Evolutionary conservation across 768 basidiomycete species (phyloP).

Genomic region (Termitomyces titanicus): DNA sequence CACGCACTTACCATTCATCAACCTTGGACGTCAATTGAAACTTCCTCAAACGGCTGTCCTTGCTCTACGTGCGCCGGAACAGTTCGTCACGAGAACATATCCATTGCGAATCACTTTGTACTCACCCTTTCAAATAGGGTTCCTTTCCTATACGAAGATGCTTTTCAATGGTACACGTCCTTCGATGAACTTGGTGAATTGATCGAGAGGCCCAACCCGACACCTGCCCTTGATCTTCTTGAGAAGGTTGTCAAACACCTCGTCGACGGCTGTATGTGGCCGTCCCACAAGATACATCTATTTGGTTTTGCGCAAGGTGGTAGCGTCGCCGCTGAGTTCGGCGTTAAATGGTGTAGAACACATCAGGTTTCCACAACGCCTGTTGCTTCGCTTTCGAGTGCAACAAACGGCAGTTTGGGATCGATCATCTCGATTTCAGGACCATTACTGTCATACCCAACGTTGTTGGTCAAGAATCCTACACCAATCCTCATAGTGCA

Average conservation of each 20-base stretch:
- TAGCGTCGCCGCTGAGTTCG: constrained; percentile 67
- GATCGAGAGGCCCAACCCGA: constrained; percentile 69
- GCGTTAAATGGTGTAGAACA: constrained; percentile 52
- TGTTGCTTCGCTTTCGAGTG: constrained; percentile 9
- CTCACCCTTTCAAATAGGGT: constrained; percentile 41
- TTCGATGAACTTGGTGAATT: constrained; percentile 79
- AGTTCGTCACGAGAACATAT: constrained; percentile 41
- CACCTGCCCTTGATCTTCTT: constrained; percentile 57
- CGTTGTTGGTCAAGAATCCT: constrained; percentile 42
- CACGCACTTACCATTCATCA: constrained; percentile 71
- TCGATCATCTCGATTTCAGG: constrained; percentile 70
- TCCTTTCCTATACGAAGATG: constrained; percentile 73
- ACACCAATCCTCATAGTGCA: constrained; percentile 65
- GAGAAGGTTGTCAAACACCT: constrained; percentile 53
- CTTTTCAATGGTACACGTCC: constrained; percentile 84
- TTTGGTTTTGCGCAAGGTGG: constrained; percentile 92
- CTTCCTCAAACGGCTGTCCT: constrained; percentile 90
- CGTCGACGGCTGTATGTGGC: constrained; percentile 60
- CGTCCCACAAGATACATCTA: constrained; percentile 66
- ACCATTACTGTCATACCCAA: constrained; percentile 76
- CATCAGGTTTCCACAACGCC: constrained; percentile 18
- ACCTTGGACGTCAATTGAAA: constrained; percentile 67
- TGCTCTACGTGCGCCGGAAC: constrained; percentile 75
- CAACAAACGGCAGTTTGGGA: constrained; percentile 39
- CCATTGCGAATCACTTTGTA: background rate